Evolutionary conservation across 2,329 filamentous ascomycete genomes (phyloP).

Genomic region (Ascocoryne sarcoides): DNA sequence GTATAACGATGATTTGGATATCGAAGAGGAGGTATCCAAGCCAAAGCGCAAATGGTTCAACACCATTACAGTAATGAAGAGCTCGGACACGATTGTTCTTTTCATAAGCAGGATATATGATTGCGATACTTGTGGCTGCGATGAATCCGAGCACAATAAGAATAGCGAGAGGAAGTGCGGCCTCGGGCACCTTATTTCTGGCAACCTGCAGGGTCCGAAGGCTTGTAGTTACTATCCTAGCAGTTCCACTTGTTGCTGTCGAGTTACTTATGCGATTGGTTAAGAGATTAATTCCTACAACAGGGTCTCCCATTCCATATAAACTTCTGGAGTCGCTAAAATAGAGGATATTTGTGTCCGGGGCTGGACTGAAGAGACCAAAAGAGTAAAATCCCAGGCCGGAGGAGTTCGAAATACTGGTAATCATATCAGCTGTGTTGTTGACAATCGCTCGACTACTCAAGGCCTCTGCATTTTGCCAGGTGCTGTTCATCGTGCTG

Average conservation of each 20-base stretch:
- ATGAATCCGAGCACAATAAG: slow-evolving; percentile 20
- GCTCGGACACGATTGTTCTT: slow-evolving; percentile 21
- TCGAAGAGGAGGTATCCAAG: slow-evolving; percentile 22
- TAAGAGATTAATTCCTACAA: slow-evolving; percentile 15
- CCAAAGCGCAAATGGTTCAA: slow-evolving; percentile 23
- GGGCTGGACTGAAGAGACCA: slow-evolving; percentile 15
- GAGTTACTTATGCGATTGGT: slow-evolving; percentile 20
- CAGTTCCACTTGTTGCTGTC: slow-evolving; percentile 11
- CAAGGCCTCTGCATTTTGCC: slow-evolving; percentile 1
- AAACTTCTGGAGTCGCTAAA: slow-evolving; percentile 7
- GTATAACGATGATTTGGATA: slow-evolving; percentile 20
- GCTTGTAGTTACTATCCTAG: slow-evolving; percentile 5
- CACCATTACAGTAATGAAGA: slow-evolving; percentile 24
- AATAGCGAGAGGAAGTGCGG: slow-evolving; percentile 12
- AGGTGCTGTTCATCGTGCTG: slow-evolving; percentile 1
- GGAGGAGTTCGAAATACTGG: slow-evolving; percentile 10
- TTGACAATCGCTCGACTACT: slow-evolving; percentile 12
- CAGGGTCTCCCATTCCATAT: neutral
- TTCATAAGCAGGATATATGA: slow-evolving; percentile 23
- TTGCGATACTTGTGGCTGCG: slow-evolving; percentile 15
- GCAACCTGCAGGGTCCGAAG: slow-evolving; percentile 12
- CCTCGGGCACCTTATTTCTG: slow-evolving; percentile 8
- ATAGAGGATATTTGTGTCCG: slow-evolving; percentile 12
- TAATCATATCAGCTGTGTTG: slow-evolving; percentile 11
- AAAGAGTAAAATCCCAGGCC: slow-evolving; percentile 7